Base-by-base conservation (phyloP, 2,329 filamentous ascomycete species). In the Chrysoporthe deuterocubensis region DNA sequence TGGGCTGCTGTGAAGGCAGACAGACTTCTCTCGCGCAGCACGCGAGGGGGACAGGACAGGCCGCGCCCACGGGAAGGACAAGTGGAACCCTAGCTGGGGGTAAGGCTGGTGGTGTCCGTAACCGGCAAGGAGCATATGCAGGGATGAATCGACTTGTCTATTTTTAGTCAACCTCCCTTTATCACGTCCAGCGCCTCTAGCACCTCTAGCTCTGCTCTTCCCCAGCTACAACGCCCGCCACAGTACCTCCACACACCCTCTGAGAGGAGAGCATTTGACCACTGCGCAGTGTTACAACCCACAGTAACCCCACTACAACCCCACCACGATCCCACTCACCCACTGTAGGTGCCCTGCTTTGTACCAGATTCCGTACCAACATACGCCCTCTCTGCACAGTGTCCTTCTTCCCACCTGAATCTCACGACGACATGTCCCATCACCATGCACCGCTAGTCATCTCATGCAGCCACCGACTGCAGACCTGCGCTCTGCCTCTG, bases 91-190 rank as follows among this genome's bases (percentile, higher is more conserved):
- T 32, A 26, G 50, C 50, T 32, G 21, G 26, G 50, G 26, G 5
- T 26, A 21, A 32, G 48, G 48, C 48, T 42, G 62, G 40, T 57
- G 48, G 18, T 46, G 37, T 21, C 34, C 37, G 48, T 54, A 37
- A 43, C 9, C 37, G 48, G 26, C 2, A 42, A 44, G 37, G 59
- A 57, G 32, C 56, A 60, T 46, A 64, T 14, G 60, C 65, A 63
- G 59, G 60, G 65, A 52, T 67, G 16, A n/a, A n/a, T 37, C 32
- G 60, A 50, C 52, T 62, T 46, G 34, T 50, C 62, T 67, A 65
- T 68, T 68, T 65, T 65, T 65, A 68, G 62, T 46, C 56, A 52
- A 26, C 11, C n/a, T 18, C 37, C 48, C 13, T 26, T 16, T 8
- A 21, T 7, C 43, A 34, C 42, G 21, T 42, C 60, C 44, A 40